A percentile compares a stretch with the other conserved stretches of the same genome.
Conservation (phyloP, 768 basidiomycete genomes). For the Podaxis sp. region DNA sequence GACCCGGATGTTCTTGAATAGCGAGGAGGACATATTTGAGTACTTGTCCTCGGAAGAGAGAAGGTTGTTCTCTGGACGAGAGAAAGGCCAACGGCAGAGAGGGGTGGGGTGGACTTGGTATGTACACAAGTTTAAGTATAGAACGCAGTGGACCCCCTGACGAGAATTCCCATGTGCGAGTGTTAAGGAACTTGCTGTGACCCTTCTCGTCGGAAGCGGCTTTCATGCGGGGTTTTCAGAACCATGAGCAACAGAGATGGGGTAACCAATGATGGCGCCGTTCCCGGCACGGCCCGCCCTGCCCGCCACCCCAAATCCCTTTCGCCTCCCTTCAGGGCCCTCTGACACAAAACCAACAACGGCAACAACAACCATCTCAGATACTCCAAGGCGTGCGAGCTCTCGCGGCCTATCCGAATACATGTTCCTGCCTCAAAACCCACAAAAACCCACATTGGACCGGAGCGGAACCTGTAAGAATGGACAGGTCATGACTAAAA, state of each 20-base stretch:
- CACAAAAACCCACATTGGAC: neutral
- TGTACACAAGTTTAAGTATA: slow-evolving; percentile 3
- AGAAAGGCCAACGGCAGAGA: neutral
- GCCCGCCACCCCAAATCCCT: no score
- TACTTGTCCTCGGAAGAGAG: neutral
- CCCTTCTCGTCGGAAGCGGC: neutral
- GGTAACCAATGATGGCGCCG: neutral
- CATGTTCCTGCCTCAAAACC: neutral
- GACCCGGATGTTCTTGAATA: slow-evolving; percentile 51
- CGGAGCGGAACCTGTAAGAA: neutral
- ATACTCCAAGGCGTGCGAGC: neutral
- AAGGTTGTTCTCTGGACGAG: neutral
- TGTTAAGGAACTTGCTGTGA: neutral
- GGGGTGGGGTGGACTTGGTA: neutral
- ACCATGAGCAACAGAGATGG: neutral
- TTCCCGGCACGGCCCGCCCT: neutral
- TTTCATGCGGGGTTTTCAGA: slow-evolving; percentile 6
- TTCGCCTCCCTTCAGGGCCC: neutral
- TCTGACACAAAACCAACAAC: neutral
- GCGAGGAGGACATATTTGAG: neutral
- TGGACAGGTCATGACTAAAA: neutral
- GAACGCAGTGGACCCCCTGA: neutral
- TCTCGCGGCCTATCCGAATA: neutral
- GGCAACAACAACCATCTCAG: neutral
- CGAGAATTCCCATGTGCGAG: neutral